Conservation (phyloP, 768 basidiomycete genomes). For the Amyloporia xantha region DNA sequence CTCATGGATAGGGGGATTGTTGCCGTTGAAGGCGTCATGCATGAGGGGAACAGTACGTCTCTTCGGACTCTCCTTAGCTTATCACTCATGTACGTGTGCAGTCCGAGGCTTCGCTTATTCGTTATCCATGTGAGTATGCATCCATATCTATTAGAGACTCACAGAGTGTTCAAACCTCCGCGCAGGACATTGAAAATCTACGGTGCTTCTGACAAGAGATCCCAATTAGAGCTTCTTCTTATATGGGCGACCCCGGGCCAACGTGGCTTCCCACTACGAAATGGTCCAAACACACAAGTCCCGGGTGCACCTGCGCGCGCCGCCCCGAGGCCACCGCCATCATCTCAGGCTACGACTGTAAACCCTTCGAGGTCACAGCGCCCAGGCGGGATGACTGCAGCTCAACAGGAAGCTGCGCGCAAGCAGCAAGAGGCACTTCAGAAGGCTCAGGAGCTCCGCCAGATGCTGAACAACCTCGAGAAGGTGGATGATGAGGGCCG, state of each 20-base stretch:
- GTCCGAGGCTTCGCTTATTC: constrained; percentile 39
- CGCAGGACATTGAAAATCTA: constrained; percentile 65
- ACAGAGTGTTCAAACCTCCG: not conserved
- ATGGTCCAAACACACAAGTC: constrained; percentile 1
- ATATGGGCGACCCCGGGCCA: constrained; percentile 71
- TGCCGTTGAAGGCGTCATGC: constrained; percentile 65
- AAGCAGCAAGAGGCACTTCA: constrained; percentile 36
- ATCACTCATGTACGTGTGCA: constrained; percentile 7
- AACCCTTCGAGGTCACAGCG: constrained; percentile 1
- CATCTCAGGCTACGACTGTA: not conserved
- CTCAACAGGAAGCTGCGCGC: constrained; percentile 22
- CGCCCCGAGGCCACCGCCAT: not conserved
- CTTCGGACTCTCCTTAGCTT: not conserved
- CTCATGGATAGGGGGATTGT: constrained; percentile 59
- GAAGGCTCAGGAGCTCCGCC: constrained; percentile 61
- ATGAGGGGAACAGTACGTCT: constrained; percentile 58
- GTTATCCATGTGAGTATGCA: constrained; percentile 49
- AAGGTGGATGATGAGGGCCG: constrained; percentile 75
- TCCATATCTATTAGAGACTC: not conserved
- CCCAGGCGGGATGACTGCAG: constrained; percentile 12
- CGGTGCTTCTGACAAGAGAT: constrained; percentile 54
- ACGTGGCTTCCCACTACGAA: constrained; percentile 38
- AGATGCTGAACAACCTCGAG: constrained; percentile 61
- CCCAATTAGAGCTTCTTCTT: constrained; percentile 56
- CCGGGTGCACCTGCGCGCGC: constrained; percentile 3